Evolutionary conservation across 2,329 filamentous ascomycete genomes (phyloP), one percentile per base, ranked within the genome.

Genomic region (Hyphodiscus sp.): DNA sequence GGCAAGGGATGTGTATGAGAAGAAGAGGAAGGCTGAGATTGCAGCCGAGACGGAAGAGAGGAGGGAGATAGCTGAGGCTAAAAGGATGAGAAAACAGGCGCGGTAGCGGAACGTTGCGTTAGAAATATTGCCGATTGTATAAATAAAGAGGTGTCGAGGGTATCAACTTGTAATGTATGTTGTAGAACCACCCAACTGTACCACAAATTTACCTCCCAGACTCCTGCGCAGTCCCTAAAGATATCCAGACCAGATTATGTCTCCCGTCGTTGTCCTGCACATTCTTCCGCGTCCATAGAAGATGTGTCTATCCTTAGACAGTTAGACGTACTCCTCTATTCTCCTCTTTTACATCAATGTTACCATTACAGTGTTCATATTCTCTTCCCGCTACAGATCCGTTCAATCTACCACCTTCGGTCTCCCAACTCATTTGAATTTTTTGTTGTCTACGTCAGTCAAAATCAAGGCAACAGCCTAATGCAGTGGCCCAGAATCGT

Each of bases 1-100:
- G 18, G 65, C 64, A 7, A 61, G 67, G 44, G 55, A 63, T 26
- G 62, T 30, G 3, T 59, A 57, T 26, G 50, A 47, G 30, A 51
- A 51, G 15, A 38, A n/a, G 33, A 38, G 33, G 33, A 13, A 38
- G 33, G 33, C 33, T 13, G 33, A 38, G 33, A 38, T 38, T 13
- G 16, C 11, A 2, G 33, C 33, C 2, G 61, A 61, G 52, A 43
- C 16, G 1, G 52, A 59, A 19, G 41, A 43, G 41, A 52, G 55
- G 15, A 50, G 51, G 30, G 30, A 56, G n/a, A 47, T 29, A 15
- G 65, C 63, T 57, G 61, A 63, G 50, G 51, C 30, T 43, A 61
- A 61, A 56, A 60, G 58, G 20, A 41, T 45, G 20, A 50, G 53
- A n/a, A 45, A 38, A 20, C 13, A 33, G 26, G 16, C 6, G 41